A percentile compares a stretch with the other conserved stretches of the same genome.
Evolutionary conservation across 768 basidiomycete species (phyloP).

Genomic region (Lyophyllum atratum): DNA sequence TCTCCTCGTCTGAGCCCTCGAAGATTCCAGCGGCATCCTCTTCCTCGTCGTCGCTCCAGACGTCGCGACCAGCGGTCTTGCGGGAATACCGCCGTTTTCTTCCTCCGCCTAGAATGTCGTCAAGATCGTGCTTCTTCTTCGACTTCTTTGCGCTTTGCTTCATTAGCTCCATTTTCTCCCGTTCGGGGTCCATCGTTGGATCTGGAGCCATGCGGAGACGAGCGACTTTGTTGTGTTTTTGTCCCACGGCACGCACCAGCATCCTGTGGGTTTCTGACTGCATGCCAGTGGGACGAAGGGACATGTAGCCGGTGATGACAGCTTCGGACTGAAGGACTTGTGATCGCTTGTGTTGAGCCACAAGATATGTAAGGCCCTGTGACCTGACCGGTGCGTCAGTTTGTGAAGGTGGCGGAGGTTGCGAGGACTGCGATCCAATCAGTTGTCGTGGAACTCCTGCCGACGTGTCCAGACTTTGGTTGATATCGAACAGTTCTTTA

Average conservation of each 20-base stretch:
- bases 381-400: slow-evolving; percentile 42
- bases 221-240: slow-evolving; percentile 82
- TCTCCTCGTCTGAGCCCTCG: slow-evolving; percentile 61
- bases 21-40: slow-evolving; percentile 49
- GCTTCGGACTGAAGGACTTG: slow-evolving; percentile 88
- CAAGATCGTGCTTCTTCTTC: slow-evolving; percentile 55
- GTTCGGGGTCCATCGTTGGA: slow-evolving; percentile 74
- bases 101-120: slow-evolving; percentile 48
- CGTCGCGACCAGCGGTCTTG: slow-evolving; percentile 41
- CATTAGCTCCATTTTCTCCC: slow-evolving; percentile 67
- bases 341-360: slow-evolving; percentile 85
- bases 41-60: slow-evolving; percentile 72
- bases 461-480: slow-evolving; percentile 76
- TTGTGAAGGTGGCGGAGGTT: slow-evolving; percentile 40
- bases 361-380: slow-evolving; percentile 85
- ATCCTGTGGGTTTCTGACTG: slow-evolving; percentile 88
- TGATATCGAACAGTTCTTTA: slow-evolving; percentile 92
- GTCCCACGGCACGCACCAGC: slow-evolving; percentile 83
- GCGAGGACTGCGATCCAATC: slow-evolving; percentile 44
- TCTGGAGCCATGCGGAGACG: slow-evolving; percentile 81
- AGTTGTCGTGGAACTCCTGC: slow-evolving; percentile 63
- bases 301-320: slow-evolving; percentile 80
- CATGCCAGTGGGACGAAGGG: slow-evolving; percentile 85
- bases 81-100: slow-evolving; percentile 48
- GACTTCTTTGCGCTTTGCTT: slow-evolving; percentile 67